phyloP scores from a whole-genome alignment of 225 moss, liverwort and hornwort species.

The Pleurozium schreberi region DNA sequence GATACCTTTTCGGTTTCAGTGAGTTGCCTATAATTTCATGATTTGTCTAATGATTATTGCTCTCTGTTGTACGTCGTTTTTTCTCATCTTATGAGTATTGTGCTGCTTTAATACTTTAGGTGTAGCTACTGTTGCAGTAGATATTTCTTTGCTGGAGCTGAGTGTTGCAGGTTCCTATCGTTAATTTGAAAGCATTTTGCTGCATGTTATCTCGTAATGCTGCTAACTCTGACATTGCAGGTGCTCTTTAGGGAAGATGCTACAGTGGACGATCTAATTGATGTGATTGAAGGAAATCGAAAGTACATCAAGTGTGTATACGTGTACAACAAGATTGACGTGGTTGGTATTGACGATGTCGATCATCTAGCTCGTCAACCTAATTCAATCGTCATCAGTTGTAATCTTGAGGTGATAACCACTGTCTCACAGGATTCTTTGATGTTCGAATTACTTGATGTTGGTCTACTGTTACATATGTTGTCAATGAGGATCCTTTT shows the following conservation, averaged over 20 bases:
- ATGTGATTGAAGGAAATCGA: constrained; percentile 98
- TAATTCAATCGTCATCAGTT: constrained; percentile 98
- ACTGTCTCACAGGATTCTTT: neutral
- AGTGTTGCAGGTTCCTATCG: neutral
- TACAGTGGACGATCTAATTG: constrained; percentile 98
- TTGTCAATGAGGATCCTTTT: neutral
- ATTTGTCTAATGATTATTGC: neutral
- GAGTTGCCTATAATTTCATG: neutral
- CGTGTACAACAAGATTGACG: constrained; percentile 99
- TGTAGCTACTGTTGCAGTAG: neutral
- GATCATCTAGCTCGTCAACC: constrained; percentile 96
- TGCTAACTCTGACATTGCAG: constrained; percentile 35
- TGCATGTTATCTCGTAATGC: neutral
- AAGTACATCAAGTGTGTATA: constrained; percentile 99
- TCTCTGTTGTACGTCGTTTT: neutral
- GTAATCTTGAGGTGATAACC: constrained; percentile 73
- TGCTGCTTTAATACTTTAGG: neutral
- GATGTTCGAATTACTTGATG: neutral
- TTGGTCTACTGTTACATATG: neutral
- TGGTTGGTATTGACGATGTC: constrained; percentile 98
- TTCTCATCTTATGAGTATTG: neutral
- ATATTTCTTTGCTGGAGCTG: neutral
- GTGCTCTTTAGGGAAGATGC: constrained; percentile 97
- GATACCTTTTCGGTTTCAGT: neutral
- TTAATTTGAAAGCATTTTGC: neutral